Base-by-base conservation (phyloP, 1,284 basidiomycete species). In the Gastroboletus turbinatus region DNA sequence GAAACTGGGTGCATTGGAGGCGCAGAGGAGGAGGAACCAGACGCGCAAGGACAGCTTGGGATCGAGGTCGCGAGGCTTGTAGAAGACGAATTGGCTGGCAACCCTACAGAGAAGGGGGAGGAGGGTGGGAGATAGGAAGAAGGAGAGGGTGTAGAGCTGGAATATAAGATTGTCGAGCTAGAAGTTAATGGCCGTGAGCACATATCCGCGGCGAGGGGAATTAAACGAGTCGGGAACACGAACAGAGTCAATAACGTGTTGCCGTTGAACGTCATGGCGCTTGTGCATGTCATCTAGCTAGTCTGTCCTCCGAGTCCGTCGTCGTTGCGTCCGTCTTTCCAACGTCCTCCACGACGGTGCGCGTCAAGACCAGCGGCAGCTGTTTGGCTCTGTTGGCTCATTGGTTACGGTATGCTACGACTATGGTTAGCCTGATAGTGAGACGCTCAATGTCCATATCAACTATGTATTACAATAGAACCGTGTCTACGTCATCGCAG, bases 211-310 rank as follows among this genome's bases (percentile, higher is more conserved):
- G 17, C 9, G 17, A 17, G 33, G 16, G 17, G 21, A 53, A 47
- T 19, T 30, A 30, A 42, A 52, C 35, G 46, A 52, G 30, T 23
- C 25, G 39, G 30, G 27, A 23, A 50, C 50, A 79, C 86, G 65
- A 67, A 88, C 88, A 39, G 88, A 85, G 66, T 81, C 75, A 65
- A 91, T 79, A 73, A 90, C 80, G 72, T 91, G 89, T 72, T 85
- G 82, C 65, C 88, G 80, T 72, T 90, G 88, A 63, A 80, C 84
- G 84, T 88, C 76, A 74, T 82, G 78, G 65, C 82, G 85, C 71
- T 76, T 85, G 77, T 75, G 81, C 87, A 88, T 88, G 80, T 76
- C 84, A 87, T 85, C 74, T 76, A 78, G 67, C 74, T 76, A 78
- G 67, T 57, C 56, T 47, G 46, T 55, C 54, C 52, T 33, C 46